These are phyloP conservation scores for Penicillium subrubescens DNA, from an alignment of 495 filamentous ascomycete genomes.

Conservation along the genomic window DNA sequence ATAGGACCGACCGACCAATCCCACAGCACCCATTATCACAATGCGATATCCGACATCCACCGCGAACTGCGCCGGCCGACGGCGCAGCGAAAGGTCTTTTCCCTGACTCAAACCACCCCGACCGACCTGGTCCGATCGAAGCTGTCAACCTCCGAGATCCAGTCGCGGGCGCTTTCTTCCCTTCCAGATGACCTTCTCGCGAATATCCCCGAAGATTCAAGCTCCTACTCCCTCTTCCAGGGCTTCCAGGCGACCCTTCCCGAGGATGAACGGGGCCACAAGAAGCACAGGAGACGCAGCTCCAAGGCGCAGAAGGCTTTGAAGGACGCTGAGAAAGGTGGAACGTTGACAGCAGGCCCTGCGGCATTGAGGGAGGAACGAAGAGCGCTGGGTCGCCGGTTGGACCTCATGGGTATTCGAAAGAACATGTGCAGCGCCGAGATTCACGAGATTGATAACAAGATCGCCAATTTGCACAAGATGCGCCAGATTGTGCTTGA, in stretches of 20 bases:
- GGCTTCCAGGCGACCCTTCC: slow-evolving; percentile 92
- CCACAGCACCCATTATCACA: slow-evolving; percentile 64
- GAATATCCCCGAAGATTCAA: slow-evolving; percentile 83
- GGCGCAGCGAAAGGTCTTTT: slow-evolving; percentile 86
- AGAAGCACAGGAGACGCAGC: slow-evolving; percentile 67
- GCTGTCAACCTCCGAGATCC: slow-evolving; percentile 88
- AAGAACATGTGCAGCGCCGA: slow-evolving; percentile 98
- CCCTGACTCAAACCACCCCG: slow-evolving; percentile 82
- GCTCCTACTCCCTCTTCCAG: slow-evolving; percentile 90
- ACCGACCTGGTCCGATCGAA: slow-evolving; percentile 91
- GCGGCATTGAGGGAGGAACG: slow-evolving; percentile 76
- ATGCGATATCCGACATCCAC: slow-evolving; percentile 86
- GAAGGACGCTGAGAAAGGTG: slow-evolving; percentile 57
- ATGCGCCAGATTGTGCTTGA: slow-evolving; percentile 95
- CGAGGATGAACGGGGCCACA: slow-evolving; percentile 65
- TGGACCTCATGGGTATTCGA: slow-evolving; percentile 89
- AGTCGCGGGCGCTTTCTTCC: slow-evolving; percentile 87
- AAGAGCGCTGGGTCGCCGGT: slow-evolving; percentile 69
- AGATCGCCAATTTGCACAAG: slow-evolving; percentile 87
- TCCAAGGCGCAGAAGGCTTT: slow-evolving; percentile 76
- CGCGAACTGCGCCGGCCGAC: slow-evolving; percentile 80
- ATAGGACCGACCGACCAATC: slow-evolving; percentile 69
- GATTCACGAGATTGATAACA: slow-evolving; percentile 95
- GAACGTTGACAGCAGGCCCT: slow-evolving; percentile 63
- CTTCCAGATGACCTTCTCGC: slow-evolving; percentile 86